phyloP scores from a whole-genome alignment of 192 early-diverging fungal species.

The Entomortierella parvispora region DNA sequence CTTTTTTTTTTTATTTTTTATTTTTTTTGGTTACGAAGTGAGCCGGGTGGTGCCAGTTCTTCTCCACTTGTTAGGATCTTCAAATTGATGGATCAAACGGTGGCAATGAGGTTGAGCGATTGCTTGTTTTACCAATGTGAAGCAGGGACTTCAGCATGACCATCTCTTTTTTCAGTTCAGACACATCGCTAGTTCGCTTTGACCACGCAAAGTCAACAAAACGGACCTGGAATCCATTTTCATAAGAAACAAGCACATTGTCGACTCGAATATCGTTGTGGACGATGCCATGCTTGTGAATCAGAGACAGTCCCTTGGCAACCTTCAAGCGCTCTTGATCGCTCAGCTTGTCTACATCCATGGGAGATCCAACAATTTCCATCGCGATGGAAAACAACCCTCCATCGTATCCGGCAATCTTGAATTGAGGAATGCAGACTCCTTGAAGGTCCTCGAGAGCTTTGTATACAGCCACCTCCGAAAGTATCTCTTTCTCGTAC shows the following conservation, averaged over 20 bases:
- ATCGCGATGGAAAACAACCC: constrained; percentile 17
- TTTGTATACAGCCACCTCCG: constrained; percentile 8
- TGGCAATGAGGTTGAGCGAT: no score
- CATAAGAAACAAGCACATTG: constrained; percentile 23
- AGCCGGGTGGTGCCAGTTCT: no score
- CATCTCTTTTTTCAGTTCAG: constrained; percentile 25
- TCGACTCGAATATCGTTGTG: constrained; percentile 31
- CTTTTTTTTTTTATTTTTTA: no score
- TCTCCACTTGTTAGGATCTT: no score
- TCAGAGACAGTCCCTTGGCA: constrained; percentile 20
- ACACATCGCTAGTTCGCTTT: constrained; percentile 11
- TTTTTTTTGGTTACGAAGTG: no score
- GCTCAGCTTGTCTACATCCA: constrained; percentile 27
- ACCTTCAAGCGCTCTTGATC: constrained; percentile 16
- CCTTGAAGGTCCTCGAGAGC: constrained; percentile 22
- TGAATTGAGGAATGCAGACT: constrained; percentile 29
- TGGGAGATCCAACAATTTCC: constrained; percentile 13
- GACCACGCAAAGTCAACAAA: constrained; percentile 28
- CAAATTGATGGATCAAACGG: no score
- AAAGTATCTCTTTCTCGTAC: constrained; percentile 22
- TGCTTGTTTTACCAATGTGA: not conserved
- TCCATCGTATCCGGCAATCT: constrained; percentile 20
- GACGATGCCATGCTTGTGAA: constrained; percentile 25
- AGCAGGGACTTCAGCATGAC: constrained; percentile 11
- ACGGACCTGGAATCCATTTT: constrained; percentile 15